Evolutionary conservation across 495 filamentous ascomycete genomes (phyloP), one percentile per base, ranked within the genome.

Genomic region (Neurospora terricola): DNA sequence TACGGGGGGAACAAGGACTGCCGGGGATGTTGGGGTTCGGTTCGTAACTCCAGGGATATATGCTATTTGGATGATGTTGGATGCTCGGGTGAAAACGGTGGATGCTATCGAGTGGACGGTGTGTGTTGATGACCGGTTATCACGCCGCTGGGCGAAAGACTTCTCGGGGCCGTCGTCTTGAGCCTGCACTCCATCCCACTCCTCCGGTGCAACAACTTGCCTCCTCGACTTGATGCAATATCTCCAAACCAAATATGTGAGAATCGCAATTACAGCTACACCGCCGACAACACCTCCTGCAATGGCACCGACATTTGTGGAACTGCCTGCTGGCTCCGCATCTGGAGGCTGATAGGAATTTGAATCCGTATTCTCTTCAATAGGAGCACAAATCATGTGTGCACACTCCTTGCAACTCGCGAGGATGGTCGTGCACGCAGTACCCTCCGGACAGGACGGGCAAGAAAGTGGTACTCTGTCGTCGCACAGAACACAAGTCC

Each of bases 31-130:
- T 2, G 91, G 89, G 5, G 94, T 94, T 68, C 96, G 88, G 82
- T 98, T 98, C 72, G 94, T 98, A 79, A 98, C 94, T 66, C 96
- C 96, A 69, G 96, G 96, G 75, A 99, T 98, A 81, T 98, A 99
- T 62, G 96, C 96, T 80, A 99, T 99, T 83, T 98, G 96, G 74
- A 99, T 99, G 79, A 99, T 93, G 83, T 99, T 98, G 73, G 95
- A 98, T 62, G 96, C 96, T 68, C 96, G 91, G 7, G 96, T 98
- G 71, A 97, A 89, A 71, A 98, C 93, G 69, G 95, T 98, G 11
- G 94, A 97, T 18, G 96, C 96, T 77, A 98, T 93, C 43, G 94
- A 98, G 74, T 90, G 88, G 71, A 93, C 91, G 5, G 95, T 97
- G 77, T 97, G 93, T 42, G 94, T 93, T 36, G 93, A 93, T 36